Evolutionary conservation across 2,329 filamentous ascomycete genomes (phyloP).

Genomic region (Diaporthe sp.): DNA sequence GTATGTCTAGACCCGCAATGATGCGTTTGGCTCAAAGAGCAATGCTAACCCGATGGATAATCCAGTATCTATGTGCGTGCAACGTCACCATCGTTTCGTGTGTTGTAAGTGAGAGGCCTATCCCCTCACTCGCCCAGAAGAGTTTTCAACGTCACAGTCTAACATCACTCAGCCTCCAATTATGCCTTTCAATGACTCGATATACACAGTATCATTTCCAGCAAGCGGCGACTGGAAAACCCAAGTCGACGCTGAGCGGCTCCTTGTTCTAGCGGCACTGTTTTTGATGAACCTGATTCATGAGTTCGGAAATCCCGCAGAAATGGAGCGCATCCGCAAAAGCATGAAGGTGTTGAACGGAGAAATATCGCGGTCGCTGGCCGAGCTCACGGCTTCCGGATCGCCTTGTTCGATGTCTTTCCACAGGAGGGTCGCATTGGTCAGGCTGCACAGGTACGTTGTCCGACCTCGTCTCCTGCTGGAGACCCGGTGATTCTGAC

Average conservation of each 20-base stretch:
- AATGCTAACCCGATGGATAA: neutral
- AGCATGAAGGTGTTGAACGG: neutral
- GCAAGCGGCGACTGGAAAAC: neutral
- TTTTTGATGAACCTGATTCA: neutral
- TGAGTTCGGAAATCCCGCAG: neutral
- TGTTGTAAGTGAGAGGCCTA: neutral
- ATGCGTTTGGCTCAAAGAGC: too few species aligned
- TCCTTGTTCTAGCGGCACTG: neutral
- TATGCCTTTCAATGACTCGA: neutral
- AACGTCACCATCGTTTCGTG: conserved; percentile 1
- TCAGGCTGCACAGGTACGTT: conserved; percentile 1
- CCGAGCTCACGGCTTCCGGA: neutral
- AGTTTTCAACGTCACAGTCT: neutral
- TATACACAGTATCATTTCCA: neutral
- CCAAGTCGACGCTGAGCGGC: neutral
- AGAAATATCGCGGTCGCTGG: neutral
- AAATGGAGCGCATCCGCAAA: conserved; percentile 4
- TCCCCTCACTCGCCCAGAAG: neutral
- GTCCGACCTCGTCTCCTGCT: neutral
- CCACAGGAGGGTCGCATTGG: neutral
- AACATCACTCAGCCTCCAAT: neutral
- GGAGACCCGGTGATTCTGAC: neutral
- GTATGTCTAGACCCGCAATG: conserved; percentile 1
- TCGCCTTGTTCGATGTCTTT: neutral
- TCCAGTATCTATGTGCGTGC: neutral